These are phyloP conservation scores for Pythium insidiosum DNA, from an alignment of 352 stramenopile species.

Conservation along the genomic window DNA sequence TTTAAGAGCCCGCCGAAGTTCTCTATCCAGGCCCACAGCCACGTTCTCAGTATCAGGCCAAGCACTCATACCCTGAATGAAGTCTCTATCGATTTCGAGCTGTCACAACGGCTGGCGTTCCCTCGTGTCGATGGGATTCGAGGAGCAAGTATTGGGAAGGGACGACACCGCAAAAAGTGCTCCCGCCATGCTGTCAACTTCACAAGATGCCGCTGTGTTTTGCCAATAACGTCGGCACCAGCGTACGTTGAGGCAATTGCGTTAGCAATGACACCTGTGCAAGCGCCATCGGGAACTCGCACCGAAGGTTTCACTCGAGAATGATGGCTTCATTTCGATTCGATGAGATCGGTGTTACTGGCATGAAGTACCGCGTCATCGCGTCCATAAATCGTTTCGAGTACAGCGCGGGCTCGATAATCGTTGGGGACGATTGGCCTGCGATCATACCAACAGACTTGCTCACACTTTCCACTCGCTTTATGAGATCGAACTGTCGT, in stretches of 20 bases:
- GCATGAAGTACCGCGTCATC: slow-evolving; percentile 97
- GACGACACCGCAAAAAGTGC: slow-evolving; percentile 51
- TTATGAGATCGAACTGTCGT: slow-evolving; percentile 98
- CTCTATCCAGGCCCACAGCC: slow-evolving; percentile 2
- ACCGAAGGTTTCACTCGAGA: no score
- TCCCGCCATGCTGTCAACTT: slow-evolving; percentile 36
- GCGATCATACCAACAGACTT: slow-evolving; percentile 99
- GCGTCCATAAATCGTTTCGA: slow-evolving; percentile 93
- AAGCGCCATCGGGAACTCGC: no score
- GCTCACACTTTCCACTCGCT: slow-evolving; percentile 97
- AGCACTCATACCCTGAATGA: neutral
- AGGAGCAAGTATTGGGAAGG: slow-evolving; percentile 40
- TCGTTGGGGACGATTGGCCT: slow-evolving; percentile 94
- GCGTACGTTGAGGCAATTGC: slow-evolving; percentile 46
- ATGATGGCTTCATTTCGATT: slow-evolving; percentile 17
- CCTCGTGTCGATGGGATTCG: slow-evolving; percentile 39
- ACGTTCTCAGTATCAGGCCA: neutral
- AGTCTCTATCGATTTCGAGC: neutral
- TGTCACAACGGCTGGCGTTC: slow-evolving; percentile 18
- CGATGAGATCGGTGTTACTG: slow-evolving; percentile 82
- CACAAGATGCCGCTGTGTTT: slow-evolving; percentile 51
- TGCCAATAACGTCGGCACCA: slow-evolving; percentile 41
- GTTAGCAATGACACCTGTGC: slow-evolving; percentile 24
- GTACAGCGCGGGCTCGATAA: slow-evolving; percentile 97
- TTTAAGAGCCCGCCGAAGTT: slow-evolving; percentile 16